Evolutionary conservation across 305 asterid genomes (phyloP).

Genomic region (Nicotiana rustica): DNA sequence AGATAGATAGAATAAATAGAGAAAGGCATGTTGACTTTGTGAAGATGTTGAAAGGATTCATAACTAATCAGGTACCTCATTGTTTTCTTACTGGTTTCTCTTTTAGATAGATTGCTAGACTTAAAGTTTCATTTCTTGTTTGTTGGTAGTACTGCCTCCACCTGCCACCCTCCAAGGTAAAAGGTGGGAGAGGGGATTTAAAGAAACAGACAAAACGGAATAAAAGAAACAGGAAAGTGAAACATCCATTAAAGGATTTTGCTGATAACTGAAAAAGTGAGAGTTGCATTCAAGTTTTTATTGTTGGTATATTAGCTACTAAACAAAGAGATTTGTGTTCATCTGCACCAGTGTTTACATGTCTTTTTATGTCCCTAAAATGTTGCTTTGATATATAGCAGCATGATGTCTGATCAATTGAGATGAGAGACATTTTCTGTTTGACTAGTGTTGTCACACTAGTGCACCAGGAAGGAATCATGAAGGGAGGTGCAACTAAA

Average conservation of each 20-base stretch:
- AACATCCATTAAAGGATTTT: slow-evolving; percentile 24
- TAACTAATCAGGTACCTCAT: slow-evolving; percentile 71
- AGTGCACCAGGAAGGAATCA: not conserved
- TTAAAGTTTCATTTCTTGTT: not conserved
- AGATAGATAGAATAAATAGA: slow-evolving; percentile 79
- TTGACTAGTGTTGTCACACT: not conserved
- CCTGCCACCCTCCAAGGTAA: too few species aligned
- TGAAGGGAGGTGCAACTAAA: not conserved
- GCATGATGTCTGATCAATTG: not conserved
- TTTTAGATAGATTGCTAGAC: not conserved
- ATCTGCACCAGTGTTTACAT: not conserved
- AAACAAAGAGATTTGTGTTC: not conserved
- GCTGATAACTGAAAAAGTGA: not conserved
- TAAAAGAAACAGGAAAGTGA: not conserved
- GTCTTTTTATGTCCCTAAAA: not conserved
- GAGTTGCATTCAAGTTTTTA: not conserved
- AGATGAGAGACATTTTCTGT: not conserved
- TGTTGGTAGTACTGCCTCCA: not conserved
- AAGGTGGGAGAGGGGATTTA: too few species aligned
- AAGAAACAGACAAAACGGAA: not conserved
- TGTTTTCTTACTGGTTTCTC: slow-evolving; percentile 9
- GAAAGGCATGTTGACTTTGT: slow-evolving; percentile 79
- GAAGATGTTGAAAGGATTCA: slow-evolving; percentile 92
- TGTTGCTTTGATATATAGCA: not conserved
- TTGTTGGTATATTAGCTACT: not conserved